phyloP scores from a whole-genome alignment of 257 asterid species.

The Penstemon eatonii region DNA sequence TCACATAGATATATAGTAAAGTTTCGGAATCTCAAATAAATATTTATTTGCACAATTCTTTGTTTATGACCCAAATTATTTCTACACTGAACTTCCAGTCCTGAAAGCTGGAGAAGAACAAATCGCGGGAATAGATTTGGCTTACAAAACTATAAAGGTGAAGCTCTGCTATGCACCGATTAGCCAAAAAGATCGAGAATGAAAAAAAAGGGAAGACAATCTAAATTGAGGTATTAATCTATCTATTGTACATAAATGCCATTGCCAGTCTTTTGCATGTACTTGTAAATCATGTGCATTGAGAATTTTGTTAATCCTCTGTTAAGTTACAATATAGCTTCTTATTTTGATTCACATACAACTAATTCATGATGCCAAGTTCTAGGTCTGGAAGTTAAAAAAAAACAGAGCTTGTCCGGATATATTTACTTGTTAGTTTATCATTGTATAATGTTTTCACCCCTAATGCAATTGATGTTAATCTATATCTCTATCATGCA shows the following conservation, averaged over 20 bases:
- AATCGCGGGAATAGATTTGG: conserved; percentile 24
- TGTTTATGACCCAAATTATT: too few relatives aligned
- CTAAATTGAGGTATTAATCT: background rate
- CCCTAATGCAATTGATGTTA: too few relatives aligned
- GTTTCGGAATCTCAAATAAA: too few relatives aligned
- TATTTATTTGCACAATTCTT: too few relatives aligned
- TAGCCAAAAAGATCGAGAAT: conserved; percentile 34
- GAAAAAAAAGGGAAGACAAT: conserved; percentile 30
- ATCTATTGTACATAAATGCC: conserved; percentile 30
- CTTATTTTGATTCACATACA: background rate
- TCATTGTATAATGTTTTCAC: too few relatives aligned
- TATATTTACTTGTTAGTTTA: too few relatives aligned
- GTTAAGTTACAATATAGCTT: background rate
- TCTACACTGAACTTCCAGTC: conserved; percentile 8
- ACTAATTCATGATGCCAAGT: too few relatives aligned
- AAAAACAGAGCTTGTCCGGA: too few relatives aligned
- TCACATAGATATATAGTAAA: too few relatives aligned
- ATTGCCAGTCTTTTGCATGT: conserved; percentile 14
- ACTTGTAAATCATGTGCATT: background rate
- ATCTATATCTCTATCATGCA: too few relatives aligned
- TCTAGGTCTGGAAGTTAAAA: too few relatives aligned
- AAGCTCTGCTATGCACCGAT: conserved; percentile 37
- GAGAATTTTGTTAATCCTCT: background rate
- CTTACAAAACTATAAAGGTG: conserved; percentile 22
- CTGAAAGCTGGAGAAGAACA: conserved; percentile 28